Evolutionary conservation across 345 rosid genomes (phyloP), one percentile per base, ranked within the genome.

Genomic region (Heritiera fomes): DNA sequence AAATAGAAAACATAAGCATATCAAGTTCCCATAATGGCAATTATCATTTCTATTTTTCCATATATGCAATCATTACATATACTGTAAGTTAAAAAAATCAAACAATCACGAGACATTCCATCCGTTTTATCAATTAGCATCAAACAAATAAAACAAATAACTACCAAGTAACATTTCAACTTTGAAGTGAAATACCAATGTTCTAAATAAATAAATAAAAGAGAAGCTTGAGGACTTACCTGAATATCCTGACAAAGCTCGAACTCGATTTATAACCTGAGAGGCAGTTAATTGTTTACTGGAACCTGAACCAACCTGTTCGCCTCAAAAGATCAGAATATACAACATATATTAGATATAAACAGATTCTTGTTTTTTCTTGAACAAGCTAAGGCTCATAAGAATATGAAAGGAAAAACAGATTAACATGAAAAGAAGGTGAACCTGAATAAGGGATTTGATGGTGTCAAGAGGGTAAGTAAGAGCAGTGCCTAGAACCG

Each of bases 401-500:
- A 75, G 23, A 60, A 34, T 34, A 34, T 34, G n/a, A 53, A 50
- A 49, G 28, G 41, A 0, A 3, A n/a, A 38, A 40, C 14, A 47
- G 23, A 43, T 34, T 53, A 30, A 7, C 32, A 14, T 11, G 45
- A 67, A 78, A 55, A 8, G 8, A 78, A 43, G 32, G 62, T 71
- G 68, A 79, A 93, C 98, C 98, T 96, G 99, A 43, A 88, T 78
- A 65, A 96, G 87, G 65, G 93, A 85, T 87, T 96, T 96, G 79
- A 91, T 64, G 12, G 97, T 91, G 80, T 96, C 99, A 8, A 96
- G 89, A 46, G 99, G 98, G 74, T 91, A 91, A 75, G 97, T 86
- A 56, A 90, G 71, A 58, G 90, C 88, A 32, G 98, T 88, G 84
- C 87, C 97, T 5, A 92, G 47, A 20, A 93, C 81, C n/a, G 88